Evolutionary conservation across 768 basidiomycete species (phyloP).

Genomic region (Trametes gibbosa): DNA sequence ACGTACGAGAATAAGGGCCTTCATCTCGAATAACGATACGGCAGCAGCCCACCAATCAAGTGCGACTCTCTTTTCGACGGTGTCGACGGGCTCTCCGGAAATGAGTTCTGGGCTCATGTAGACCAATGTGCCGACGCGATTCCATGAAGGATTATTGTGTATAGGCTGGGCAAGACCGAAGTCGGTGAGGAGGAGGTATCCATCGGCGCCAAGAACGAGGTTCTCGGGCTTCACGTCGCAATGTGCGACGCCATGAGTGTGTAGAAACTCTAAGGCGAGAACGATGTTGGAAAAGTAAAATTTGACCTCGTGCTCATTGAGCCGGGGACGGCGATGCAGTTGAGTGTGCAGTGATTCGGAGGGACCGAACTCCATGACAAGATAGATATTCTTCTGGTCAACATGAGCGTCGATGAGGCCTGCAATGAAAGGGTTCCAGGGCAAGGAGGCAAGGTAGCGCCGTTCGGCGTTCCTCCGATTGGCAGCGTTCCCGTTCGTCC

Average conservation of each 20-base stretch:
- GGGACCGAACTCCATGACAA: constrained; percentile 49
- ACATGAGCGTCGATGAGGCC: constrained; percentile 45
- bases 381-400: constrained; percentile 48
- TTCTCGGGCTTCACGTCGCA: constrained; percentile 60
- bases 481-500: not conserved
- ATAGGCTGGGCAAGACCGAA: constrained; percentile 40
- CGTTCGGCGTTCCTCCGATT: constrained; percentile 23
- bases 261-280: constrained; percentile 47
- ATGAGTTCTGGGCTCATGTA: constrained; percentile 52
- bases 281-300: constrained; percentile 60
- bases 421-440: constrained; percentile 54
- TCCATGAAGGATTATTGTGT: constrained; percentile 31
- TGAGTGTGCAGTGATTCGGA: constrained; percentile 41
- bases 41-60: constrained; percentile 58
- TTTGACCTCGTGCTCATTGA: constrained; percentile 33
- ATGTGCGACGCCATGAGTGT: constrained; percentile 44
- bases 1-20: constrained; percentile 36
- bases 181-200: constrained; percentile 53
- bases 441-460: constrained; percentile 37
- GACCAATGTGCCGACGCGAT: constrained; percentile 39
- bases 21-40: constrained; percentile 52
- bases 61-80: constrained; percentile 21
- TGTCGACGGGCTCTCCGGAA: not conserved
- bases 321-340: constrained; percentile 30
- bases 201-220: constrained; percentile 52